A percentile compares a stretch with the other conserved stretches of the same genome.
Evolutionary conservation across 257 asterid genomes (phyloP).

Genomic region (Jacaranda copaia): DNA sequence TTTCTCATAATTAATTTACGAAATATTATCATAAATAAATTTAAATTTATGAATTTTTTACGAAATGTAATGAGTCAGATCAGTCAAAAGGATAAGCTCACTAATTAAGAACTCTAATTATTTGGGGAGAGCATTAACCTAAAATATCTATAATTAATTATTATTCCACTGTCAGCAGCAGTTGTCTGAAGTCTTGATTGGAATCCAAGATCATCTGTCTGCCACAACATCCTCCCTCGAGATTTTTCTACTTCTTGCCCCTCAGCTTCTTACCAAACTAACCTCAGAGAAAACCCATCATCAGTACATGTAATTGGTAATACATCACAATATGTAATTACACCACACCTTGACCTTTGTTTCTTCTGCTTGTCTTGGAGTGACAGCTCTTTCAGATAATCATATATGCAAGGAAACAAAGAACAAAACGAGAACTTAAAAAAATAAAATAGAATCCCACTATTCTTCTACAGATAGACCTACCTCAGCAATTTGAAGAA

Average conservation of each 20-base stretch:
- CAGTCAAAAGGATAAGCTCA: too few relatives aligned
- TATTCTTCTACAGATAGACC: conserved; percentile 35
- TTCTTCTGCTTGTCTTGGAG: conserved; percentile 40
- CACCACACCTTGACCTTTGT: background rate
- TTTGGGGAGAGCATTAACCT: too few relatives aligned
- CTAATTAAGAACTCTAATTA: too few relatives aligned
- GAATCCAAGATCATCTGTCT: conserved; percentile 58
- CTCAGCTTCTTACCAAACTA: conserved; percentile 25
- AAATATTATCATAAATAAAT: too few relatives aligned
- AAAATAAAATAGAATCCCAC: conserved; percentile 26
- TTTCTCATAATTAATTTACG: too few relatives aligned
- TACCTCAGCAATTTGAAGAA: conserved; percentile 28
- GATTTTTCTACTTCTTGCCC: conserved; percentile 25
- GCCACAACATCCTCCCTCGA: conserved; percentile 43
- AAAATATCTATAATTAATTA: background rate
- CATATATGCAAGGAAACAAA: conserved; percentile 36
- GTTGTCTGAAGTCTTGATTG: conserved; percentile 42
- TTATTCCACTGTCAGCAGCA: conserved; percentile 29
- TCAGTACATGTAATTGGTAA: background rate
- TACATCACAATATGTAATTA: conserved; percentile 23
- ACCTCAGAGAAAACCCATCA: conserved; percentile 33
- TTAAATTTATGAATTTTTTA: too few relatives aligned
- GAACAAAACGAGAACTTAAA: background rate
- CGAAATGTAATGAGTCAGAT: too few relatives aligned
- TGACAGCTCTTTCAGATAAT: conserved; percentile 45